phyloP scores from a whole-genome alignment of 2,329 filamentous ascomycete genomes.

The Fusarium illudens region DNA sequence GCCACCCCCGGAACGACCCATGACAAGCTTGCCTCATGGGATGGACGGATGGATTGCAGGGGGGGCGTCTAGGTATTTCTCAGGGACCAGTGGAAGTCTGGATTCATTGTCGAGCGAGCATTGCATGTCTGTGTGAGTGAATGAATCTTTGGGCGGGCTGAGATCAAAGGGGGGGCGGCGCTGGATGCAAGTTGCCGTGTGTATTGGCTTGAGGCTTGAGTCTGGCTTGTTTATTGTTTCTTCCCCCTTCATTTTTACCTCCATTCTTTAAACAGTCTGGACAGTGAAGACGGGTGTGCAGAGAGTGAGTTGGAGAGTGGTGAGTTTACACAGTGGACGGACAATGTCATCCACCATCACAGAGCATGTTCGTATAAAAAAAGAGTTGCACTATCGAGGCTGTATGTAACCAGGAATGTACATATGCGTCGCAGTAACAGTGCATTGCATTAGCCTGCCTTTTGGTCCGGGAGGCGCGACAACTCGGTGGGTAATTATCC shows the following conservation, averaged over 20 bases:
- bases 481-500: constrained; percentile 1
- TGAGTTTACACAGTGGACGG: neutral
- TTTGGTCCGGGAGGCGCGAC: neutral
- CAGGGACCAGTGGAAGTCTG: neutral
- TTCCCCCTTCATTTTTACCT: neutral
- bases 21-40: constrained; percentile 1
- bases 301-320: neutral
- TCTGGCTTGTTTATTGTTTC: constrained; percentile 10
- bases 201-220: constrained; percentile 24
- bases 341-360: neutral
- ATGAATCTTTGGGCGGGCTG: neutral
- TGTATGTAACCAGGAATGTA: constrained; percentile 6
- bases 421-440: constrained; percentile 17
- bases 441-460: constrained; percentile 28
- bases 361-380: constrained; percentile 12
- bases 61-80: neutral
- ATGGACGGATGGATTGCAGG: constrained; percentile 1
- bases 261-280: neutral
- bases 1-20: constrained; percentile 26
- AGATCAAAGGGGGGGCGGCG: constrained; percentile 3
- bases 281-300: neutral
- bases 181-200: constrained; percentile 8
- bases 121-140: neutral
- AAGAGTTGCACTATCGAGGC: constrained; percentile 1
- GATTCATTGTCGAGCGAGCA: too few species aligned